Evolutionary conservation across 78 protist genomes (phyloP).

Genomic region (Parvularia atlantis): DNA sequence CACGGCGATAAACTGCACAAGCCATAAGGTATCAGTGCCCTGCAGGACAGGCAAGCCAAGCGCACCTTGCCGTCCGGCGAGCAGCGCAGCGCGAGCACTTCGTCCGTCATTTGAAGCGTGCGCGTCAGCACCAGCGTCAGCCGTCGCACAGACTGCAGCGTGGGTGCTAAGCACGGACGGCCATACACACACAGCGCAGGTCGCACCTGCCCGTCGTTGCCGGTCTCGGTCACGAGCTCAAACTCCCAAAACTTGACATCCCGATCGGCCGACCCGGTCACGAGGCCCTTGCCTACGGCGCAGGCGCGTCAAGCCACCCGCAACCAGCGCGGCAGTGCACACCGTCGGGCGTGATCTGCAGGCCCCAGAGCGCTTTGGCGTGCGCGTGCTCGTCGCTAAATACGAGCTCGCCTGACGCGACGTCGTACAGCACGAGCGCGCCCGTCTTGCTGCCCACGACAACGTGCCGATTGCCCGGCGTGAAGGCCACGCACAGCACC

Average conservation of each 20-base stretch:
- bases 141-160: too few species aligned
- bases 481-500: conserved; percentile 55
- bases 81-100: conserved; percentile 51
- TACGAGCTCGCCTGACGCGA: conserved; percentile 45
- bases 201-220: too few species aligned
- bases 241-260: conserved; percentile 85
- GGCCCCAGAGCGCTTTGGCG: conserved; percentile 49
- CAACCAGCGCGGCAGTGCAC: too few species aligned
- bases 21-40: too few species aligned
- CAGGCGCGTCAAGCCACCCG: too few species aligned
- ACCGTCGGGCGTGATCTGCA: conserved; percentile 30
- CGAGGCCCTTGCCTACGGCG: too few species aligned
- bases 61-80: conserved; percentile 32
- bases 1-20: conserved; percentile 62
- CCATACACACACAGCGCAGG: too few species aligned
- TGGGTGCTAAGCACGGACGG: too few species aligned
- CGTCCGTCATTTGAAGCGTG: conserved; percentile 64
- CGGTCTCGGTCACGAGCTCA: conserved; percentile 42
- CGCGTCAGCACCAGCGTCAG: too few species aligned
- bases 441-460: conserved; percentile 86
- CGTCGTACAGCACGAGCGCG: conserved; percentile 54
- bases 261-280: conserved; percentile 74
- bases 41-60: too few species aligned
- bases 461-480: conserved; percentile 72
- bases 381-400: conserved; percentile 52